Percentiles rank a stretch among this genome's conserved stretches.
Conservation (phyloP, 805 yeast genomes). For the Kazachstania martiniae region DNA sequence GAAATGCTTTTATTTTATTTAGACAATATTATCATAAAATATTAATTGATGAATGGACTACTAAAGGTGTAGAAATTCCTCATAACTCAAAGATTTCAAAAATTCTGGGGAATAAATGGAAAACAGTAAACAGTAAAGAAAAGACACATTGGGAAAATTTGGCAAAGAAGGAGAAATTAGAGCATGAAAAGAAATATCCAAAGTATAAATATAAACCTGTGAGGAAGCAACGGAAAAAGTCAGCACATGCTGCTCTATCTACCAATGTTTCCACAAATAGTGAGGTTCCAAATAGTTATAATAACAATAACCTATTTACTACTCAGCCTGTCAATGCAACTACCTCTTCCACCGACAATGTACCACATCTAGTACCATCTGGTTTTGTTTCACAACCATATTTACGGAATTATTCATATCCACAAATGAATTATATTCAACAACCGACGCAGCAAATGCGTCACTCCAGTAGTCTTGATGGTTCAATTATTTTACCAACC, state of each 20-base stretch:
- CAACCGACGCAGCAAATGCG: too few species aligned
- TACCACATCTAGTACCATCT: too few species aligned
- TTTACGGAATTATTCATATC: too few species aligned
- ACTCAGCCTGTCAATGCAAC: too few species aligned
- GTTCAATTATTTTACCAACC: background rate
- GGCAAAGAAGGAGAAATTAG: slow-evolving; percentile 74
- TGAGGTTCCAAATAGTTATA: too few species aligned
- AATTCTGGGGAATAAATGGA: slow-evolving; percentile 41
- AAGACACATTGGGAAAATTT: slow-evolving; percentile 70
- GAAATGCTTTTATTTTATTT: slow-evolving; percentile 78
- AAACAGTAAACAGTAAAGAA: slow-evolving; percentile 37
- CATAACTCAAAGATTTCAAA: slow-evolving; percentile 41
- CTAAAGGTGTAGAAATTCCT: slow-evolving; percentile 8
- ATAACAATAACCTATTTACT: too few species aligned
- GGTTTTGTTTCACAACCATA: too few species aligned
- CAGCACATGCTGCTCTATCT: too few species aligned
- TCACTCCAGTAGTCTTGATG: too few species aligned
- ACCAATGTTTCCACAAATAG: too few species aligned
- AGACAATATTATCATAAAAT: slow-evolving; percentile 70
- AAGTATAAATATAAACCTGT: slow-evolving; percentile 73
- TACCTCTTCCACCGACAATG: too few species aligned
- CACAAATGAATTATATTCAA: too few species aligned
- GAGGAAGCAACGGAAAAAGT: slow-evolving; percentile 5
- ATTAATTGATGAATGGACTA: slow-evolving; percentile 29
- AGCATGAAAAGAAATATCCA: slow-evolving; percentile 77